These are phyloP conservation scores for Scytalidium lignicola DNA, from an alignment of 2,329 filamentous ascomycete genomes.

Conservation along the genomic window DNA sequence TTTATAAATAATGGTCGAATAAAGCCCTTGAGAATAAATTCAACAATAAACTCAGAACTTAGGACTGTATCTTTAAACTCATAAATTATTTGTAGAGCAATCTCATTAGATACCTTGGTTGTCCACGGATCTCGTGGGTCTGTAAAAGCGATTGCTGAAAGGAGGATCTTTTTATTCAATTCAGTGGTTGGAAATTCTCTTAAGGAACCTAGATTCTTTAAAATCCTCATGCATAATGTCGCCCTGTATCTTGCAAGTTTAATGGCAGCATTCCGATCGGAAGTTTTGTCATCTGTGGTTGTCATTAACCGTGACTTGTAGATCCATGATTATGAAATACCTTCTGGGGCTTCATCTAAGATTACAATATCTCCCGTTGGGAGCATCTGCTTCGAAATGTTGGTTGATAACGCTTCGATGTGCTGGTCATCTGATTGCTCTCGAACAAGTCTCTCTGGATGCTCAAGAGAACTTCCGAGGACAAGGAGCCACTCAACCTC, in stretches of 20 bases:
- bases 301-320: neutral
- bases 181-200: neutral
- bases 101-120: conserved; percentile 24
- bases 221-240: conserved; percentile 9
- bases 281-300: conserved; percentile 2
- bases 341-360: conserved; percentile 17
- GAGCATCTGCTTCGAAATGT: conserved; percentile 18
- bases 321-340: conserved; percentile 7
- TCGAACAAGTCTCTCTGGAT: conserved; percentile 4
- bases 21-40: conserved; percentile 55
- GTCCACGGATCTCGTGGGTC: conserved; percentile 34
- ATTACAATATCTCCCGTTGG: conserved; percentile 16
- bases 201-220: conserved; percentile 4
- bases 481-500: conserved; percentile 18
- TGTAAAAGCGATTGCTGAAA: conserved; percentile 30
- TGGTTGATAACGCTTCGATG: conserved; percentile 12
- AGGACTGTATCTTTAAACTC: conserved; percentile 15
- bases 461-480: conserved; percentile 16
- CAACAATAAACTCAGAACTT: conserved; percentile 40
- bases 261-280: conserved; percentile 4
- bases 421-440: conserved; percentile 9
- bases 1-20: conserved; percentile 64
- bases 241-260: conserved; percentile 11
- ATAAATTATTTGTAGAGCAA: conserved; percentile 18
- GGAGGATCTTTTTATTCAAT: conserved; percentile 14